Evolutionary conservation across 2,329 filamentous ascomycete species (phyloP), one percentile per base, ranked within the genome.

Genomic region (Claviceps quebecensis): DNA sequence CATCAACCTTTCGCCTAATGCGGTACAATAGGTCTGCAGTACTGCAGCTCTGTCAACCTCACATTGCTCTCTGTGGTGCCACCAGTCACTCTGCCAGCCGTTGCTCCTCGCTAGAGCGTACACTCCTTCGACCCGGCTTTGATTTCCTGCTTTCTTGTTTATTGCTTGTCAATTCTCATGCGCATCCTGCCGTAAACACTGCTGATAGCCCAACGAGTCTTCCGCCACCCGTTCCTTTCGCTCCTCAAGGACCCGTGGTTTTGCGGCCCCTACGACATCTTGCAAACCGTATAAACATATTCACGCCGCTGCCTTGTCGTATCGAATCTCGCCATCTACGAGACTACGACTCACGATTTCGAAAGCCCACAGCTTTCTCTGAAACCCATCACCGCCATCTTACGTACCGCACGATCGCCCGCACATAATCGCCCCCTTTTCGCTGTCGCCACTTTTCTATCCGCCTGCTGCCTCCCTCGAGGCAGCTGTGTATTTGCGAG

Each of bases 401-500:
- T 1, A 50, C n/a, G 3, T 14, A 47, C 47, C 26, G 9, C 16
- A 46, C 46, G 46, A 43, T 17, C 51, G 39, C 51, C 41, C 49
- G 39, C 48, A 38, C 48, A 52, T 49, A 55, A 50, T 52, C 54
- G 53, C 51, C 43, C 26, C 26, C 36, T 22, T 22, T 23, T 17
- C 17, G 23, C 43, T 23, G 14, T 50, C 36, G 41, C 45, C 40
- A 52, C 45, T 38, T 52, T 36, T 34, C 45, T 37, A 26, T 37
- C 16, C 41, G 17, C 50, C 48, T 51, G 52, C 51, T 49, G 50
- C 50, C 52, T 57, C 53, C 29, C 40, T 29, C 23, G 53, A 54
- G 52, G 57, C 55, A 50, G 56, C 55, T 56, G 54, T 54, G 56
- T 52, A 43, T 36, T 51, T 36, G 22, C 44, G 53, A 49, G 48